phyloP scores from a whole-genome alignment of 2,329 filamentous ascomycete species.

The Claviceps arundinis region DNA sequence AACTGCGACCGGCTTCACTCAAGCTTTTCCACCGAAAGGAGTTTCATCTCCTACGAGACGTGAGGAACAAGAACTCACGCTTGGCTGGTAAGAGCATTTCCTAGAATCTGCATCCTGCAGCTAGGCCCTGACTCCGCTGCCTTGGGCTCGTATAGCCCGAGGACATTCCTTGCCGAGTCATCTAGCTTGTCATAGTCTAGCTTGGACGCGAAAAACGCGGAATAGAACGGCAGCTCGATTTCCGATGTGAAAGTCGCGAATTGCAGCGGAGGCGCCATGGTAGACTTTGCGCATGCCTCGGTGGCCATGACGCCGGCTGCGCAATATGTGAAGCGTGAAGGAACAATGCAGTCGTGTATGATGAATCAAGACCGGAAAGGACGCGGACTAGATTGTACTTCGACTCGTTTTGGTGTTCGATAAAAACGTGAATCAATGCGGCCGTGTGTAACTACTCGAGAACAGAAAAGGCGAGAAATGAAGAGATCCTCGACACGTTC shows the following conservation, averaged over 20 bases:
- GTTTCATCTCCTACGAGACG: background rate
- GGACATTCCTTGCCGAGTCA: slow-evolving; percentile 74
- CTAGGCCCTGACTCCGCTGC: slow-evolving; percentile 60
- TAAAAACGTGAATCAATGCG: background rate
- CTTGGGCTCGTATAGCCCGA: slow-evolving; percentile 81
- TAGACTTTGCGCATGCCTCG: slow-evolving; percentile 10
- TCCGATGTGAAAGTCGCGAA: slow-evolving; percentile 89
- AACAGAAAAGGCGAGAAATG: background rate
- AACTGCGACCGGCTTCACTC: too few relatives aligned
- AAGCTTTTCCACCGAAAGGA: too few relatives aligned
- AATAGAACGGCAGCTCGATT: slow-evolving; percentile 92
- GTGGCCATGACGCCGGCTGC: background rate
- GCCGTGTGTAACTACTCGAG: background rate
- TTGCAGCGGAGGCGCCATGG: slow-evolving; percentile 41
- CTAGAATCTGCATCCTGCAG: slow-evolving; percentile 81
- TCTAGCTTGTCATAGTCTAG: slow-evolving; percentile 96
- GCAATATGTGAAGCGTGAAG: background rate
- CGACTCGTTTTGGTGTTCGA: background rate
- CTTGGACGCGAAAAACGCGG: slow-evolving; percentile 80
- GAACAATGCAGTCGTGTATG: background rate
- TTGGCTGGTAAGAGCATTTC: slow-evolving; percentile 70
- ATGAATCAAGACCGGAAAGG: background rate
- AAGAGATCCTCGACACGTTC: background rate
- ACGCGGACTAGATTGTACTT: background rate
- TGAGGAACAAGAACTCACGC: slow-evolving; percentile 44